A percentile compares a stretch with the other conserved stretches of the same genome.
These are phyloP conservation scores for Cardamine resedifolia DNA, from an alignment of 345 rosid genomes.

Conservation along the genomic window DNA sequence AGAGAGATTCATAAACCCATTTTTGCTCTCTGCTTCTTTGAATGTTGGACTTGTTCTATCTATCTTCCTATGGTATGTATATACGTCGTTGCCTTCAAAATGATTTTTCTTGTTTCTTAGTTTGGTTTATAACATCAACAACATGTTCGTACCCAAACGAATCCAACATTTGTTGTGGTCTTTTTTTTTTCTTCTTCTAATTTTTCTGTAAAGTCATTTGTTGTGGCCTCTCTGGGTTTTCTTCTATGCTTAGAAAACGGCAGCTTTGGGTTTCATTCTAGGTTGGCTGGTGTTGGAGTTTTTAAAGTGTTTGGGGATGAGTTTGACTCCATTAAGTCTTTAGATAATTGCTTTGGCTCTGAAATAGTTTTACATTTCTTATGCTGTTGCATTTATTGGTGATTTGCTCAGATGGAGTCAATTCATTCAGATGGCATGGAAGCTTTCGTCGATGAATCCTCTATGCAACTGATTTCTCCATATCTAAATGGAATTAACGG, in stretches of 20 bases:
- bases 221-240: conserved; percentile 14
- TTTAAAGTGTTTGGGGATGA: not conserved
- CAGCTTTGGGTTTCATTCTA: conserved; percentile 11
- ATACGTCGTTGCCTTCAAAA: not conserved
- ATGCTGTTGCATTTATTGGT: not conserved
- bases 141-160: too few species aligned
- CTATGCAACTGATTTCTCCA: conserved; percentile 33
- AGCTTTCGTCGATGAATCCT: conserved; percentile 37
- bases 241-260: conserved; percentile 8
- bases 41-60: conserved; percentile 39
- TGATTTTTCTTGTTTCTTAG: not conserved
- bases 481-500: conserved; percentile 41
- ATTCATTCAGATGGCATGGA: conserved; percentile 41
- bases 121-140: not conserved
- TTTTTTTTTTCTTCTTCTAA: too few species aligned
- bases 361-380: not conserved
- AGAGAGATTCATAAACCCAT: conserved; percentile 29
- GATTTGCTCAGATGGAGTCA: conserved; percentile 43
- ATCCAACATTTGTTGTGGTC: too few species aligned
- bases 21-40: conserved; percentile 29
- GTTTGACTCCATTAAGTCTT: not conserved
- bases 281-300: not conserved
- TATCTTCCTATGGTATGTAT: not conserved
- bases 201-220: too few species aligned
- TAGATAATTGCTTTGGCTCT: not conserved